phyloP scores from a whole-genome alignment of 2,329 filamentous ascomycete species.

The Penicillium sp. region DNA sequence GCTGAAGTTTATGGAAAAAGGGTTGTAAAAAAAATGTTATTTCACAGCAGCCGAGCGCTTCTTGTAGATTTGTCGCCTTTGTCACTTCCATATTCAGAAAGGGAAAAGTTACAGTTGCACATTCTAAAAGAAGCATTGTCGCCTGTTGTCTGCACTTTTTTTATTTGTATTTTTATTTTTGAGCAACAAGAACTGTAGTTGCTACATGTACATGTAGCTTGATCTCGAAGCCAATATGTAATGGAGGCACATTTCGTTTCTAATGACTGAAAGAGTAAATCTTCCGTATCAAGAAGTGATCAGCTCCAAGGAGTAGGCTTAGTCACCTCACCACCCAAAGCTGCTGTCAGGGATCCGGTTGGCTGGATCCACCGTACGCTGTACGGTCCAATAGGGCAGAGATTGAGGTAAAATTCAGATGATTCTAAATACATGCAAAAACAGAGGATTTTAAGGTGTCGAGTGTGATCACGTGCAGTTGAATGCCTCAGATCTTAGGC shows the following conservation, averaged over 20 bases:
- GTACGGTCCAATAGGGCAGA: too few species aligned
- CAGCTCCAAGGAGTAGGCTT: not conserved
- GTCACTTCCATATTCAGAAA: not conserved
- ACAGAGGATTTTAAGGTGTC: too few species aligned
- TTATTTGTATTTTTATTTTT: not conserved
- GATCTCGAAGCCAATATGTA: not conserved
- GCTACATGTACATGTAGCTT: not conserved
- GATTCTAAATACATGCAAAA: too few species aligned
- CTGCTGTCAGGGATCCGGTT: too few species aligned
- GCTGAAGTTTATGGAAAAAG: not conserved
- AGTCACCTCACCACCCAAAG: not conserved
- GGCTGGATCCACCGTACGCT: too few species aligned
- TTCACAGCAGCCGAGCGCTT: not conserved
- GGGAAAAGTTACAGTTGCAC: not conserved
- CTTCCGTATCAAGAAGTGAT: not conserved
- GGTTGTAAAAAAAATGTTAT: not conserved
- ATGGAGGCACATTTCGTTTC: not conserved
- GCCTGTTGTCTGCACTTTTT: not conserved
- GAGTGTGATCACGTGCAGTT: too few species aligned
- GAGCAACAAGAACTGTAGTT: not conserved
- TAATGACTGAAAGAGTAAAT: not conserved
- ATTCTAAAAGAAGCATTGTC: not conserved
- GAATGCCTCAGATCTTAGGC: too few species aligned
- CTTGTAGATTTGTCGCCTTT: not conserved
- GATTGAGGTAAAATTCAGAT: too few species aligned